phyloP scores from a whole-genome alignment of 306 rosid species.

The Lithocarpus polystachyus region DNA sequence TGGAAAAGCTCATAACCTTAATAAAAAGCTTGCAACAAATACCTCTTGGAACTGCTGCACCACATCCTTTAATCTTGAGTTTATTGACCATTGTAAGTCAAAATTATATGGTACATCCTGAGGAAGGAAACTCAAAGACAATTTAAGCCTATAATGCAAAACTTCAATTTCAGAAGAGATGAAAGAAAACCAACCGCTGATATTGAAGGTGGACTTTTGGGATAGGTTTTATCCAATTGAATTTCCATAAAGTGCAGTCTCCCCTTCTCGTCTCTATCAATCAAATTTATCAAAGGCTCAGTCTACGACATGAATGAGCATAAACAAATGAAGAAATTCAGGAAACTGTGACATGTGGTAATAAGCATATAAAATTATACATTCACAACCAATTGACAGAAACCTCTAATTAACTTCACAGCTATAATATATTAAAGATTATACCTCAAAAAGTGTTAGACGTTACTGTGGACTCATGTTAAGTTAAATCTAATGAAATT shows the following conservation, averaged over 20 bases:
- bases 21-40: background rate
- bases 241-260: conserved; percentile 28
- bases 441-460: background rate
- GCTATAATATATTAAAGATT: background rate
- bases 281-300: background rate
- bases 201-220: conserved; percentile 33
- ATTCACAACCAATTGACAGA: background rate
- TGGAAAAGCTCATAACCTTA: background rate
- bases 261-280: conserved; percentile 31
- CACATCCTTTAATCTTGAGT: conserved; percentile 33
- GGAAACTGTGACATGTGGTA: background rate
- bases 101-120: conserved; percentile 29
- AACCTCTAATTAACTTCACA: background rate
- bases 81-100: conserved; percentile 30
- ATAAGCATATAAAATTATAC: background rate
- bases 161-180: background rate
- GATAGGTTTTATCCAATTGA: conserved; percentile 31
- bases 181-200: conserved; percentile 28
- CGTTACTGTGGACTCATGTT: background rate
- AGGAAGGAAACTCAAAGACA: conserved; percentile 1
- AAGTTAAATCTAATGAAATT: background rate
- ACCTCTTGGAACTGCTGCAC: conserved; percentile 37
- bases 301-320: background rate
- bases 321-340: background rate
- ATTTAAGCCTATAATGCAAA: background rate